Evolutionary conservation across 495 filamentous ascomycete genomes (phyloP).

Genomic region (Xylaria castorea): DNA sequence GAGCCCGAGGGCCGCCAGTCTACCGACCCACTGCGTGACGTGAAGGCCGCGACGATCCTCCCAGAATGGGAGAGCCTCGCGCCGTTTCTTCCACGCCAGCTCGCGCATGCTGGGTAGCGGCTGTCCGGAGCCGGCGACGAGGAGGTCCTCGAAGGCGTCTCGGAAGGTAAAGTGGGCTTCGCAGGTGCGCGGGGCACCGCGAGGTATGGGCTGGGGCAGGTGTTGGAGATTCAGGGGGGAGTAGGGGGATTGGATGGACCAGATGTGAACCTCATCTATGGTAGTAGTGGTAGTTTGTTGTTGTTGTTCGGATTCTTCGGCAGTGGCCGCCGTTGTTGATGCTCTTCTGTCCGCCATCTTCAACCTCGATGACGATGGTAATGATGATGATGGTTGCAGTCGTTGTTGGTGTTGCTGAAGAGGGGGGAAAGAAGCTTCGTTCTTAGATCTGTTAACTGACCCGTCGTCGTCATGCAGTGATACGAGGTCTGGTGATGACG

Average conservation of each 20-base stretch:
- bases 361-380: not conserved
- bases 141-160: conserved; percentile 53
- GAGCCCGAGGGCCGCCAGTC: conserved; percentile 27
- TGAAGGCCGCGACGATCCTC: conserved; percentile 15
- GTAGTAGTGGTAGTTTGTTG: conserved; percentile 1
- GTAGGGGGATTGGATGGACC: conserved; percentile 41
- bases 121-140: conserved; percentile 39
- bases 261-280: conserved; percentile 29
- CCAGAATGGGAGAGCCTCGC: not conserved
- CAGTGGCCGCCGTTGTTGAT: not conserved
- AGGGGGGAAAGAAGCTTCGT: not conserved
- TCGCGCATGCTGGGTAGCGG: conserved; percentile 27
- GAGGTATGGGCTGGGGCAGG: conserved; percentile 36
- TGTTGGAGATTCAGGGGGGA: conserved; percentile 46
- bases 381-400: not conserved
- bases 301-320: not conserved
- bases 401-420: not conserved
- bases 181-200: conserved; percentile 34
- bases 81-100: conserved; percentile 16
- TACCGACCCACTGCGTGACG: conserved; percentile 30
- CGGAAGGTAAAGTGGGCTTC: conserved; percentile 43
- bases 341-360: not conserved
- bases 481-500: not conserved
- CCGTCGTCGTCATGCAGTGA: not conserved
- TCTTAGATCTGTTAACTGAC: not conserved